phyloP scores from a whole-genome alignment of 257 asterid species.

The Cruciata laevipes region DNA sequence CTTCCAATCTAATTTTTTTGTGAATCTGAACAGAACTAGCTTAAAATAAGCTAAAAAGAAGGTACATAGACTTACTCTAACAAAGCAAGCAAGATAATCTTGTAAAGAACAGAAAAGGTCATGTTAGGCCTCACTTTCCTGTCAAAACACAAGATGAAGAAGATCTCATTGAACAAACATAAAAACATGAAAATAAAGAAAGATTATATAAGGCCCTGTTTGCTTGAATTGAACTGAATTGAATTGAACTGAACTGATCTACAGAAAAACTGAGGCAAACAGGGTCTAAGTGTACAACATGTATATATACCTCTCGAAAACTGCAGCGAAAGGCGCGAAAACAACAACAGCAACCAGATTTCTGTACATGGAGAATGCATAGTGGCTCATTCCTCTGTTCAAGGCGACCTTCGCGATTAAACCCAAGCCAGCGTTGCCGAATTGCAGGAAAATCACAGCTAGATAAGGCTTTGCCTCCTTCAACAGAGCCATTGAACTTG shows the following conservation, averaged over 20 bases:
- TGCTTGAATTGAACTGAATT: too few relatives aligned
- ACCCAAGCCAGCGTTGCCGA: conserved; percentile 41
- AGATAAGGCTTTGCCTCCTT: conserved; percentile 39
- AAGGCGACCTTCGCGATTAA: conserved; percentile 49
- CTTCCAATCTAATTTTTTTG: background rate
- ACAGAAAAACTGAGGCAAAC: too few relatives aligned
- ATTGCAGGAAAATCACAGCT: conserved; percentile 38
- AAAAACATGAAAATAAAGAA: background rate
- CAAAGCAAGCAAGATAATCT: conserved; percentile 50
- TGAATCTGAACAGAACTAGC: too few relatives aligned
- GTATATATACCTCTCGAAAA: conserved; percentile 41
- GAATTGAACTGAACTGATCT: too few relatives aligned
- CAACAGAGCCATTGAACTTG: conserved; percentile 7
- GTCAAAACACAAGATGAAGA: conserved; percentile 9
- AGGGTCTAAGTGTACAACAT: too few relatives aligned
- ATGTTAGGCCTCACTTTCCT: conserved; percentile 81
- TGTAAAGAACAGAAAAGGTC: conserved; percentile 51
- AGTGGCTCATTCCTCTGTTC: conserved; percentile 55
- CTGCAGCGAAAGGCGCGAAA: conserved; percentile 45
- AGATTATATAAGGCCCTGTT: too few relatives aligned
- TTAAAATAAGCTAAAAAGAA: too few relatives aligned
- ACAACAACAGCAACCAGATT: conserved; percentile 41
- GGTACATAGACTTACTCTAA: conserved; percentile 47
- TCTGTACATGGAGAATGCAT: conserved; percentile 44
- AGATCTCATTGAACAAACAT: background rate